These are phyloP conservation scores for Hordeum pubiflorum DNA, from an alignment of 202 grass and related monocot genomes.

Conservation along the genomic window DNA sequence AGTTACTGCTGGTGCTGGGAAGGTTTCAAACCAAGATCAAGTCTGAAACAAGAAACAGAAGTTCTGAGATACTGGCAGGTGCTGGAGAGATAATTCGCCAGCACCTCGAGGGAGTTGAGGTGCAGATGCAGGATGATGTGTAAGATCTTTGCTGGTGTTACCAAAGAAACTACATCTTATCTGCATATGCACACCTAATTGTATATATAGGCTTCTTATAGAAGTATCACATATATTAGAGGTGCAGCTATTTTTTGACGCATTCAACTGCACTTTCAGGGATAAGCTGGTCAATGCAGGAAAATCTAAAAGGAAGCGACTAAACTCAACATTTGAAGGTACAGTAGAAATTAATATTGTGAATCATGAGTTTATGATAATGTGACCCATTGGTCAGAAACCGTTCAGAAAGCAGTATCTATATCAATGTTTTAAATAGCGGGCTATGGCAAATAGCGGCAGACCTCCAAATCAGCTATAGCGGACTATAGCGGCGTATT, in stretches of 20 bases:
- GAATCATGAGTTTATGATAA: conserved; percentile 13
- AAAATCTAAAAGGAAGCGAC: conserved; percentile 67
- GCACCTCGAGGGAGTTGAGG: conserved; percentile 61
- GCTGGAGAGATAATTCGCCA: conserved; percentile 58
- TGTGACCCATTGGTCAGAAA: not conserved
- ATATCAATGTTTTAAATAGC: no score
- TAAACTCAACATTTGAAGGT: conserved; percentile 96
- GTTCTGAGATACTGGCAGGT: conserved; percentile 65
- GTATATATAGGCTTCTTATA: not conserved
- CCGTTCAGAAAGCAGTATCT: not conserved
- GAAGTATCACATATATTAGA: conserved; percentile 4
- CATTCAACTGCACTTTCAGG: conserved; percentile 48
- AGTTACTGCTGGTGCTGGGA: conserved; percentile 53
- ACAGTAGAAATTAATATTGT: conserved; percentile 10
- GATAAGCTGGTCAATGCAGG: conserved; percentile 55
- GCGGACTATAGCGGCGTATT: no score
- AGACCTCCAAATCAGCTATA: no score
- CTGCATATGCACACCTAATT: not conserved
- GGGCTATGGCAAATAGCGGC: no score
- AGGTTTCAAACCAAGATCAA: conserved; percentile 81
- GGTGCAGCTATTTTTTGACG: conserved; percentile 10
- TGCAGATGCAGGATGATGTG: conserved; percentile 73
- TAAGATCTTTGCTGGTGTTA: conserved; percentile 45
- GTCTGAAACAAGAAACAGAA: conserved; percentile 57
- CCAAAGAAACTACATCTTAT: not conserved